Evolutionary conservation across 495 filamentous ascomycete genomes (phyloP), one percentile per base, ranked within the genome.

Genomic region (Aspergillus panamensis): DNA sequence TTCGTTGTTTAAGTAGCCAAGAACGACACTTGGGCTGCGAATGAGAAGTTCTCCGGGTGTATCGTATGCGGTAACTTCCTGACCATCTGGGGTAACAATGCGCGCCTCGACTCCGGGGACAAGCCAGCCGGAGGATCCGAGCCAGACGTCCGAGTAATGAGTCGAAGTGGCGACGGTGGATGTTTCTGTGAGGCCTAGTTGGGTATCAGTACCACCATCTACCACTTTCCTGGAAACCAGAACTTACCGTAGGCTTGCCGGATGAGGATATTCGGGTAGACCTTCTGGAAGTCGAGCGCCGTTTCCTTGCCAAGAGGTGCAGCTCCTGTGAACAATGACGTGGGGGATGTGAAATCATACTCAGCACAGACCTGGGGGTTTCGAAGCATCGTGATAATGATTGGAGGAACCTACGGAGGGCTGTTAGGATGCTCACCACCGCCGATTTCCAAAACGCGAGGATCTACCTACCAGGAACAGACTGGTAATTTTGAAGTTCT

Each of bases 1-100:
- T 21, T 89, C 85, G 63, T 96, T 96, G 72, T 92, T 85, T 48
- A 95, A 73, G 61, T 96, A 96, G 8, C 92, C 92, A 3, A 94
- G 69, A 2, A 89, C 85, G 19, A 95, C 84, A 29, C 87, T 87
- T 0, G 91, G 92, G 1, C 82, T 83, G 70, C 87, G 85, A 3
- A 93, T 79, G 3, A 90, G 77, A 25, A 96, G 80, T 68, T 96
- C 92, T 40, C 92, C 92, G 0, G 86, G 89, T 49, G 86, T 84
- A 55, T 90, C 84, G 63, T 92, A 89, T 5, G 71, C 78, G 8
- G 81, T 88, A 53, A 96, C 84, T 67, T 96, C 92, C 39, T 80
- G 71, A 6, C 90, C 90, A 50, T 94, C 91, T 3, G 79, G 69
- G 3, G 85, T 83, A 40, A 96, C 73, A 17, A 96, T 72, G 58